Conservation (phyloP, 768 basidiomycete species). For the Cystobasidium ongulense region DNA sequence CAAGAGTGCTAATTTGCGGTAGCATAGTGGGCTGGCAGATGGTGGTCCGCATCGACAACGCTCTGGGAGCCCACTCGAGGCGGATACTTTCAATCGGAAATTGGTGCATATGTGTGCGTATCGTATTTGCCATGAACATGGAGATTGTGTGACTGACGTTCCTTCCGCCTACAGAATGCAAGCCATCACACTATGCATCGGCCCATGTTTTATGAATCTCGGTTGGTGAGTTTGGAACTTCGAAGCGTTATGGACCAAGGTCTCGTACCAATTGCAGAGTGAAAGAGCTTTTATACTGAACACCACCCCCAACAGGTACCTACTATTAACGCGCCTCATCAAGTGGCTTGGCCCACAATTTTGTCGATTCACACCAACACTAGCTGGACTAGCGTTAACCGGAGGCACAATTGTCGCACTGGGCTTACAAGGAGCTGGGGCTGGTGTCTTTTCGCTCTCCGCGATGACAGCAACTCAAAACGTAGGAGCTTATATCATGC, state of each 20-base stretch:
- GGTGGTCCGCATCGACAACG: neutral
- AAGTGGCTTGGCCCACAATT: conserved; percentile 1
- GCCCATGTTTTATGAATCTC: neutral
- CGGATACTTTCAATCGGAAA: conserved; percentile 15
- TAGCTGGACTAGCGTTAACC: neutral
- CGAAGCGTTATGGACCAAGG: too few relatives aligned
- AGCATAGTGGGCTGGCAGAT: conserved; percentile 9
- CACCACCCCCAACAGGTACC: neutral
- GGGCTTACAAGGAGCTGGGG: neutral
- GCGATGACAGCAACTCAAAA: neutral
- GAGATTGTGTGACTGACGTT: neutral
- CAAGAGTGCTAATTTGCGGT: neutral
- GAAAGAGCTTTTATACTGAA: too few relatives aligned
- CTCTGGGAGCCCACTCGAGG: neutral
- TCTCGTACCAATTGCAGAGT: too few relatives aligned
- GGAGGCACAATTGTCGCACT: neutral
- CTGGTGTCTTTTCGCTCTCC: neutral
- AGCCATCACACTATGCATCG: neutral
- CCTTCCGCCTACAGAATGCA: neutral
- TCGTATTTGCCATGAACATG: neutral
- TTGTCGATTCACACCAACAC: conserved; percentile 1
- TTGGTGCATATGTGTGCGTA: neutral
- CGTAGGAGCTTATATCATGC: neutral
- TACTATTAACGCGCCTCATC: conserved; percentile 1
- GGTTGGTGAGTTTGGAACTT: neutral